These are phyloP conservation scores for Escovopsis sp. DNA, from an alignment of 2,329 filamentous ascomycete species.

Conservation along the genomic window DNA sequence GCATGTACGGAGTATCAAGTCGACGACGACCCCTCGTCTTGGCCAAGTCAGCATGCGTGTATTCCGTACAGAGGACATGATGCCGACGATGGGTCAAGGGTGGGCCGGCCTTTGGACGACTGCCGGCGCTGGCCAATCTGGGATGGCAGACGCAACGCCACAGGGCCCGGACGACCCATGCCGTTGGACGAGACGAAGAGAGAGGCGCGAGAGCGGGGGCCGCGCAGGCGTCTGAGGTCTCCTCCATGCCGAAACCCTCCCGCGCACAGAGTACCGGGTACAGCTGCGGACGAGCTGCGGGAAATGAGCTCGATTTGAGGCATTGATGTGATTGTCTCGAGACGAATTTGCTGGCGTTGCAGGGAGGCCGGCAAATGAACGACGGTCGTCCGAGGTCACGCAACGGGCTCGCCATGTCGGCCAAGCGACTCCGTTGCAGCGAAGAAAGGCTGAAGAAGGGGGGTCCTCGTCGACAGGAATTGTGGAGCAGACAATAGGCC, in stretches of 20 bases:
- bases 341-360: conserved; percentile 6
- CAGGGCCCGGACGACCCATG: not conserved
- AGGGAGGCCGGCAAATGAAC: conserved; percentile 6
- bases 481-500: too few relatives aligned
- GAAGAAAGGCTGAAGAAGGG: not conserved
- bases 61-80: conserved; percentile 3
- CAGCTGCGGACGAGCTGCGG: not conserved
- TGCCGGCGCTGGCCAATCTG: too few relatives aligned
- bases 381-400: conserved; percentile 2
- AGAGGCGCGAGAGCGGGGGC: too few relatives aligned
- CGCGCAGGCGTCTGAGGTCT: too few relatives aligned
- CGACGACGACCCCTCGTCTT: not conserved
- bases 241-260: too few relatives aligned
- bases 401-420: not conserved
- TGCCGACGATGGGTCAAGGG: not conserved
- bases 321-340: conserved; percentile 4
- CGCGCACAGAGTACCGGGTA: too few relatives aligned
- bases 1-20: too few relatives aligned
- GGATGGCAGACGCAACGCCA: not conserved
- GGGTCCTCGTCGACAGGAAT: not conserved
- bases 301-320: conserved; percentile 4
- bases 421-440: conserved; percentile 4
- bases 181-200: not conserved
- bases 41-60: conserved; percentile 4
- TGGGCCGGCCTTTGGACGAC: too few relatives aligned